These are phyloP conservation scores for Xylaria arbuscula DNA, from an alignment of 2,329 filamentous ascomycete species.

Conservation along the genomic window DNA sequence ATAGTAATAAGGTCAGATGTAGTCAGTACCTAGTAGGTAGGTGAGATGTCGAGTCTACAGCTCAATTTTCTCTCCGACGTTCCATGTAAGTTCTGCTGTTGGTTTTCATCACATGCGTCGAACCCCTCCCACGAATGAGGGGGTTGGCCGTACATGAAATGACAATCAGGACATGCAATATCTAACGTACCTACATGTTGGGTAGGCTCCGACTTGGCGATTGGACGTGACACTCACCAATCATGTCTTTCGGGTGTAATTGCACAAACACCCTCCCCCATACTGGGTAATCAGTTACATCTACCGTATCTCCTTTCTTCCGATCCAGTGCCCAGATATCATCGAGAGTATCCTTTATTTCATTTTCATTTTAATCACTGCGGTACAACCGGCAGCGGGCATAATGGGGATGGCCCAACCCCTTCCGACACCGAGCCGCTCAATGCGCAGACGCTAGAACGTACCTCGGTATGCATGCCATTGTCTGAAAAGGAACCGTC, in stretches of 20 bases:
- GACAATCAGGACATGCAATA: too few relatives aligned
- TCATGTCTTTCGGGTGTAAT: conserved; percentile 16
- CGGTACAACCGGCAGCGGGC: conserved; percentile 5
- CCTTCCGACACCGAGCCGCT: conserved; percentile 27
- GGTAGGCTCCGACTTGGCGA: not conserved
- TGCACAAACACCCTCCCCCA: conserved; percentile 14
- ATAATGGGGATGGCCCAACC: not conserved
- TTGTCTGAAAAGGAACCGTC: not conserved
- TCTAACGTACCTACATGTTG: not conserved
- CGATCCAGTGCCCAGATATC: not conserved
- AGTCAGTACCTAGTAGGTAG: too few relatives aligned
- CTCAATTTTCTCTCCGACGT: not conserved
- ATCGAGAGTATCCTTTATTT: not conserved
- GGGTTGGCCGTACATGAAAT: not conserved
- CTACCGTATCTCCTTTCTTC: conserved; percentile 3
- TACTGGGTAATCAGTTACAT: not conserved
- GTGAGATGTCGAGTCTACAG: not conserved
- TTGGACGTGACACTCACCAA: not conserved
- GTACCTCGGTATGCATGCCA: not conserved
- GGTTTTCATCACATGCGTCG: conserved; percentile 18
- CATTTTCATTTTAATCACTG: conserved; percentile 10
- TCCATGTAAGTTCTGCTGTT: not conserved
- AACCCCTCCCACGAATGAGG: not conserved
- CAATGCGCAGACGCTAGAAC: conserved; percentile 3
- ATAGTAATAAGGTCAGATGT: too few relatives aligned